A percentile compares a stretch with the other conserved stretches of the same genome.
These are phyloP conservation scores for Pezicula carpinea DNA, from an alignment of 2,329 filamentous ascomycete species.

Conservation along the genomic window DNA sequence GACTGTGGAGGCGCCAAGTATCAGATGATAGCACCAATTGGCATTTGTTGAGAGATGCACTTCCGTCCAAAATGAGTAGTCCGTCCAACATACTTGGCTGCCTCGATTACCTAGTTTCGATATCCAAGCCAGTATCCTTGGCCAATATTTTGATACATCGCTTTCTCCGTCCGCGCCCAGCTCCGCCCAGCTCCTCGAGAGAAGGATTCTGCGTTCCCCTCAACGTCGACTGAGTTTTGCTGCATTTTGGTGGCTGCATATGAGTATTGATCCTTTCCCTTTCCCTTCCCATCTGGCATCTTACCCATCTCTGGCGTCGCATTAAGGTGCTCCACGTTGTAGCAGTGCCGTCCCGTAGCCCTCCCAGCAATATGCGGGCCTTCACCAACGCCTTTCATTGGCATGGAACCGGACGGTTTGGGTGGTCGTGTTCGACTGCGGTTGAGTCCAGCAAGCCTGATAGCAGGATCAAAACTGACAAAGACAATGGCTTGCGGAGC, in stretches of 20 bases:
- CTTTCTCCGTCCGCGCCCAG: conserved; percentile 20
- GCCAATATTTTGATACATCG: conserved; percentile 24
- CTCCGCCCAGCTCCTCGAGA: neutral
- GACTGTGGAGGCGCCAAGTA: too few species aligned
- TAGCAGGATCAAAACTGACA: conserved; percentile 38
- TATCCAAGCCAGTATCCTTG: conserved; percentile 11
- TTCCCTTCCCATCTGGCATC: conserved; percentile 19
- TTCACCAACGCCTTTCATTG: conserved; percentile 18
- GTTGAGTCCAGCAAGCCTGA: conserved; percentile 25
- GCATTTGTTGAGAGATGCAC: neutral
- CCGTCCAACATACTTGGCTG: neutral
- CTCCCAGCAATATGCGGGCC: conserved; percentile 23
- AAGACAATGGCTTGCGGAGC: conserved; percentile 34
- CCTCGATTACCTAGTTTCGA: neutral
- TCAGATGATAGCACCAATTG: too few species aligned
- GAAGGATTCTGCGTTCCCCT: neutral
- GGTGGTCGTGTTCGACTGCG: conserved; percentile 22
- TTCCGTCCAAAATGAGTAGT: neutral
- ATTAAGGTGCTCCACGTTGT: conserved; percentile 7
- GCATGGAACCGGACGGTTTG: conserved; percentile 4
- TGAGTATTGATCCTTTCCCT: conserved; percentile 14
- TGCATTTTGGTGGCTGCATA: neutral
- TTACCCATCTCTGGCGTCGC: neutral
- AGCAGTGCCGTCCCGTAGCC: conserved; percentile 9
- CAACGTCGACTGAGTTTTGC: neutral